A percentile compares a stretch with the other conserved stretches of the same genome.
phyloP scores from a whole-genome alignment of 2,329 filamentous ascomycete species.

The Claviceps citrina region DNA sequence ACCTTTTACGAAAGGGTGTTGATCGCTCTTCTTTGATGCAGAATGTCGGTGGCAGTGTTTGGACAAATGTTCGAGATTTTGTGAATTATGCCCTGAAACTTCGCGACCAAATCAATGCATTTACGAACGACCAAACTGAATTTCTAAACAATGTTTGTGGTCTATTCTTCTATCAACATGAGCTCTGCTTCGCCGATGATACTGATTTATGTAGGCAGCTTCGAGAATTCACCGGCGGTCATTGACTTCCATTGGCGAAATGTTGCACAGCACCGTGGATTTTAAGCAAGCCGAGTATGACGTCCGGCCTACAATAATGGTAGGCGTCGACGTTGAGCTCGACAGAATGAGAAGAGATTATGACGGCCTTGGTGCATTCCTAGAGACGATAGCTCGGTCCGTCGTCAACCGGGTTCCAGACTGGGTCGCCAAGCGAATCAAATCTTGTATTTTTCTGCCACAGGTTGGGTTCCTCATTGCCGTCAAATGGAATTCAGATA shows the following conservation, averaged over 20 bases:
- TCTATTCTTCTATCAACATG: neutral
- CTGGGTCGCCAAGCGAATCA: constrained; percentile 35
- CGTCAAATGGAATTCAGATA: constrained; percentile 38
- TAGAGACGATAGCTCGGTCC: constrained; percentile 51
- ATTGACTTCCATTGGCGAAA: constrained; percentile 50
- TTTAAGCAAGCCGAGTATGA: constrained; percentile 61
- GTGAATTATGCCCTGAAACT: constrained; percentile 56
- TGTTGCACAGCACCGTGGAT: constrained; percentile 62
- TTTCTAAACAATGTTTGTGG: constrained; percentile 3
- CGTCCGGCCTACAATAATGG: constrained; percentile 55
- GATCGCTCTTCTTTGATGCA: constrained; percentile 31
- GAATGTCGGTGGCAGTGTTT: constrained; percentile 51
- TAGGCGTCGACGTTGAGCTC: constrained; percentile 56
- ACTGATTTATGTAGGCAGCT: constrained; percentile 14
- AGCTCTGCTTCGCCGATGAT: neutral
- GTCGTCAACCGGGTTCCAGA: constrained; percentile 48
- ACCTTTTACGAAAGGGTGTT: constrained; percentile 64
- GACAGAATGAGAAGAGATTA: constrained; percentile 68
- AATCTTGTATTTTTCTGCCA: constrained; percentile 78
- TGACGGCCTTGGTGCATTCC: constrained; percentile 58
- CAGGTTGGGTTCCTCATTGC: constrained; percentile 82
- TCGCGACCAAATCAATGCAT: constrained; percentile 36
- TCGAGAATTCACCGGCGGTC: constrained; percentile 41
- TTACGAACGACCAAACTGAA: constrained; percentile 5
- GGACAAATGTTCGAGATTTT: constrained; percentile 59